phyloP scores from a whole-genome alignment of 2,329 filamentous ascomycete species.

The Tolypocladium pustulatum region DNA sequence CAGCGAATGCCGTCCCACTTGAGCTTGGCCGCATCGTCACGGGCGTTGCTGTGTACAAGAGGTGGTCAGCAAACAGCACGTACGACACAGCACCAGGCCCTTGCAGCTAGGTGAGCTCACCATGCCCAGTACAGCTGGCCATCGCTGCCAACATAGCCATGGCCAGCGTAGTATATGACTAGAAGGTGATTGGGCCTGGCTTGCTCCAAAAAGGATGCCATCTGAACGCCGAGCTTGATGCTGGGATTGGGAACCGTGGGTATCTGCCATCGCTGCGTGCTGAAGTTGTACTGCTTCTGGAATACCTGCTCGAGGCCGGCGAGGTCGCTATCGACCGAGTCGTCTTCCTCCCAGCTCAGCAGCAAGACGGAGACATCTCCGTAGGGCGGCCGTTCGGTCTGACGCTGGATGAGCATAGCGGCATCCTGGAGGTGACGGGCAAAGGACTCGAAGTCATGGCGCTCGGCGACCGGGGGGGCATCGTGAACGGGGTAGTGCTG shows the following conservation, averaged over 20 bases:
- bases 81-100: not conserved
- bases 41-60: constrained; percentile 35
- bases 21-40: constrained; percentile 48
- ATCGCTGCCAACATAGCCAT: constrained; percentile 47
- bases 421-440: constrained; percentile 58
- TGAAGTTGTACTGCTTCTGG: constrained; percentile 49
- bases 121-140: constrained; percentile 57
- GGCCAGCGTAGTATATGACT: constrained; percentile 55
- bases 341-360: constrained; percentile 53
- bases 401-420: constrained; percentile 55
- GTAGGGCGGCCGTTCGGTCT: constrained; percentile 48
- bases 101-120: constrained; percentile 31
- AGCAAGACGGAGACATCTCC: constrained; percentile 49
- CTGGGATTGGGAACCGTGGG: constrained; percentile 48
- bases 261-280: constrained; percentile 50
- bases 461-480: constrained; percentile 30
- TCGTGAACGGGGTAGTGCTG: constrained; percentile 28
- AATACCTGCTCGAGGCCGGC: constrained; percentile 45
- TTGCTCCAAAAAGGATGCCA: constrained; percentile 49
- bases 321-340: constrained; percentile 41
- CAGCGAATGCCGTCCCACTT: constrained; percentile 55
- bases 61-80: constrained; percentile 11
- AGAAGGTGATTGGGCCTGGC: constrained; percentile 48
- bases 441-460: constrained; percentile 56
- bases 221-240: constrained; percentile 49